A percentile compares a stretch with the other conserved stretches of the same genome.
phyloP scores from a whole-genome alignment of 805 yeast genomes.

The Candida schatavii region DNA sequence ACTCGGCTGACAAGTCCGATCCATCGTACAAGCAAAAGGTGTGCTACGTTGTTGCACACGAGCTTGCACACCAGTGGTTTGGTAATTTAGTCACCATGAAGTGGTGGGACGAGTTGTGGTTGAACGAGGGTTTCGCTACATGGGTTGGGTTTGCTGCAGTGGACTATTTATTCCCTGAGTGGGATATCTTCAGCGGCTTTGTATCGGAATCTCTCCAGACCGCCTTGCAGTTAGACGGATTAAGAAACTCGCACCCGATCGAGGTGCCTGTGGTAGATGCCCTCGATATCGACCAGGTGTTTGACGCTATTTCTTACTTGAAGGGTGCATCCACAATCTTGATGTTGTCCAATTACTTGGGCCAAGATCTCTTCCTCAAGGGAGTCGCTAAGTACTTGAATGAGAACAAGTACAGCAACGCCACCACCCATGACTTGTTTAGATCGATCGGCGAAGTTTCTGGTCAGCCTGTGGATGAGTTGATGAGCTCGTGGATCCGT shows the following conservation, averaged over 20 bases:
- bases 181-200: conserved; percentile 68
- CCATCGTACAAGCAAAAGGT: conserved; percentile 62
- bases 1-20: conserved; percentile 45
- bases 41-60: conserved; percentile 81
- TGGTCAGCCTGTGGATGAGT: conserved; percentile 54
- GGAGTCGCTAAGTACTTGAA: conserved; percentile 73
- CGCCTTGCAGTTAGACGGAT: conserved; percentile 54
- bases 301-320: conserved; percentile 76
- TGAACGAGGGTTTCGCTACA: conserved; percentile 88
- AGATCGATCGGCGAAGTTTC: conserved; percentile 58
- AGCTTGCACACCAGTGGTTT: conserved; percentile 89
- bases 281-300: conserved; percentile 75
- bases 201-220: conserved; percentile 50
- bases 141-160: conserved; percentile 76
- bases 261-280: conserved; percentile 80
- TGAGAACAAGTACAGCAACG: conserved; percentile 63
- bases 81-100: conserved; percentile 88
- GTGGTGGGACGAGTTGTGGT: conserved; percentile 93
- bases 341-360: conserved; percentile 72
- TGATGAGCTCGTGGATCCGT: conserved; percentile 72
- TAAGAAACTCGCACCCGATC: conserved; percentile 71
- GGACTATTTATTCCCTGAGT: conserved; percentile 69
- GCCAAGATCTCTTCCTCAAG: conserved; percentile 62
- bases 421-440: conserved; percentile 76
- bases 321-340: conserved; percentile 78